These are phyloP conservation scores for Wickerhamiella galacta DNA, from an alignment of 805 yeast species.

Conservation along the genomic window DNA sequence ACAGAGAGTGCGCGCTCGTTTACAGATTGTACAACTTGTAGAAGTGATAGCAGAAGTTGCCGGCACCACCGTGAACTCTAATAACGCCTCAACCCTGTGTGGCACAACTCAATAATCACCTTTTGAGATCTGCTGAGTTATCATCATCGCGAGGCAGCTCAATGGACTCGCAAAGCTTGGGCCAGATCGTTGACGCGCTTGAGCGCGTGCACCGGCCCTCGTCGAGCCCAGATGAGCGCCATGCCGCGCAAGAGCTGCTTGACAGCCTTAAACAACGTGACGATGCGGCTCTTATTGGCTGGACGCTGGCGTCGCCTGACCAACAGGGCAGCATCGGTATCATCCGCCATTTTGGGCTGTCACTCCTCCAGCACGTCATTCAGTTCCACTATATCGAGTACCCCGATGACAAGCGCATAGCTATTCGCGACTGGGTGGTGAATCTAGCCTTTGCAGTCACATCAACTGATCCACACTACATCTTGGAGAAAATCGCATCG, in stretches of 20 bases:
- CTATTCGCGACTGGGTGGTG: slow-evolving; percentile 71
- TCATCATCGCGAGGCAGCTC: not conserved
- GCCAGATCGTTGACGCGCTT: slow-evolving; percentile 61
- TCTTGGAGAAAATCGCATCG: slow-evolving; percentile 76
- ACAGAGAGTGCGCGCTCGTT: too few species aligned
- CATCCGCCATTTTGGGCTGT: slow-evolving; percentile 80
- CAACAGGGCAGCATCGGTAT: slow-evolving; percentile 48
- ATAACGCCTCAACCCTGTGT: not conserved
- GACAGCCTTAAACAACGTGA: slow-evolving; percentile 61
- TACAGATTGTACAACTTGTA: too few species aligned
- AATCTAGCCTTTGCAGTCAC: slow-evolving; percentile 50
- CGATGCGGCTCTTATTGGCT: slow-evolving; percentile 88
- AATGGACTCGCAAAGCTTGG: slow-evolving; percentile 4
- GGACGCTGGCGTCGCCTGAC: slow-evolving; percentile 53
- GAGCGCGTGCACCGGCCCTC: slow-evolving; percentile 27
- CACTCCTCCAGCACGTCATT: slow-evolving; percentile 60
- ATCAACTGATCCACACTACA: slow-evolving; percentile 66
- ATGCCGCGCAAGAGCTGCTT: slow-evolving; percentile 45
- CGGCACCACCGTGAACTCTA: too few species aligned
- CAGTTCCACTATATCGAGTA: slow-evolving; percentile 36
- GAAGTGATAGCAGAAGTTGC: too few species aligned
- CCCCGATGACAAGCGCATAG: slow-evolving; percentile 39
- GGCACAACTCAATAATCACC: not conserved
- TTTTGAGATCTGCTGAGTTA: slow-evolving; percentile 1
- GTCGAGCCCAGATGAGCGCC: slow-evolving; percentile 23